Percentiles rank a stretch among this genome's conserved stretches.
Conservation (phyloP, 164 flowering plant species). For the Sextonia rubra region DNA sequence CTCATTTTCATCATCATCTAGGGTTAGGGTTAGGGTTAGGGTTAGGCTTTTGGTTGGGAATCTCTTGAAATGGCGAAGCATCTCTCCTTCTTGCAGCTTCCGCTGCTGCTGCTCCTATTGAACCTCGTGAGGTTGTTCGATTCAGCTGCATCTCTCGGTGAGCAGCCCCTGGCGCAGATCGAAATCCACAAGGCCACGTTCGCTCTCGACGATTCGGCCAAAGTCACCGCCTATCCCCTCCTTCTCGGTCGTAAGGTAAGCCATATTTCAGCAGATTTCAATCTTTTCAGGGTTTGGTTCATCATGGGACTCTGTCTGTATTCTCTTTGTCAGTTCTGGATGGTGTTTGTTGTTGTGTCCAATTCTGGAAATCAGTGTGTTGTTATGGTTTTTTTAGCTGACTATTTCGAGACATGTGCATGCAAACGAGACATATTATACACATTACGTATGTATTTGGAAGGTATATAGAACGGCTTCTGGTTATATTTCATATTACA, state of each 20-base stretch:
- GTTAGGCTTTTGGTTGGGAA: too few species aligned
- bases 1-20: too few species aligned
- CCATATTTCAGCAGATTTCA: neutral
- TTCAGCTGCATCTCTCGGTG: slow-evolving; percentile 28
- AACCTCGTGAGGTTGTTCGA: slow-evolving; percentile 14
- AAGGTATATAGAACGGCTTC: too few species aligned
- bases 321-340: too few species aligned
- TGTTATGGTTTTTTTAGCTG: neutral
- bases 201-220: slow-evolving; percentile 30
- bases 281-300: too few species aligned
- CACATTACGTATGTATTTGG: too few species aligned
- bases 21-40: too few species aligned
- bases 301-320: too few species aligned
- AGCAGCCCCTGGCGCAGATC: slow-evolving; percentile 59
- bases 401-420: too few species aligned
- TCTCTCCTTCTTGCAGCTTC: neutral
- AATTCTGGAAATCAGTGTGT: neutral
- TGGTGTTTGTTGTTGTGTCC: too few species aligned
- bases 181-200: slow-evolving; percentile 35
- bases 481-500: too few species aligned
- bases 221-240: slow-evolving; percentile 38
- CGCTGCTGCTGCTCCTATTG: slow-evolving; percentile 11
- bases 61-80: neutral
- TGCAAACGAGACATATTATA: too few species aligned
- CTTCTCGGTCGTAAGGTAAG: slow-evolving; percentile 51